These are phyloP conservation scores for Candida albicans DNA, from an alignment of 1,139 yeast species.

Conservation along the genomic window DNA sequence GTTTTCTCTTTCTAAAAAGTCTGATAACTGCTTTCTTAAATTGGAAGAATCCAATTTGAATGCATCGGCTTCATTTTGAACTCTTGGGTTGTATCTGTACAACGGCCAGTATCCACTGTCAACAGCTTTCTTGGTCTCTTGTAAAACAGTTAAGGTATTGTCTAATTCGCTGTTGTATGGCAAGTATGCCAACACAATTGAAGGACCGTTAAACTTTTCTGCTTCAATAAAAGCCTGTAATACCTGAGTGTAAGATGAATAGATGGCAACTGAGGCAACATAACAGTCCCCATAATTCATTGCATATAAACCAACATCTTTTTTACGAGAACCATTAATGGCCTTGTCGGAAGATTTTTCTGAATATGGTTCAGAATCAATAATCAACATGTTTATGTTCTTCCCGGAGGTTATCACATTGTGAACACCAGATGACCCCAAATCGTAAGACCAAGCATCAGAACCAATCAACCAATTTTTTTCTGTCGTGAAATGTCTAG, in stretches of 20 bases:
- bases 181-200: slow-evolving; percentile 84
- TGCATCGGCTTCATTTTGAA: slow-evolving; percentile 46
- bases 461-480: slow-evolving; percentile 89
- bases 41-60: slow-evolving; percentile 85
- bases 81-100: slow-evolving; percentile 75
- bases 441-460: slow-evolving; percentile 93
- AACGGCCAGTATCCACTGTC: slow-evolving; percentile 96
- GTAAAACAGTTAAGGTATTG: slow-evolving; percentile 70
- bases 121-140: slow-evolving; percentile 87
- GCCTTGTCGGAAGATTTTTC: slow-evolving; percentile 26
- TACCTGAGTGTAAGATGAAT: slow-evolving; percentile 90
- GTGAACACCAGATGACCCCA: slow-evolving; percentile 91
- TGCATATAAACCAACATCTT: slow-evolving; percentile 92
- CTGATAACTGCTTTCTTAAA: slow-evolving; percentile 71
- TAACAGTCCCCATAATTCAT: slow-evolving; percentile 91
- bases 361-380: slow-evolving; percentile 87
- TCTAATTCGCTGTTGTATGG: slow-evolving; percentile 72
- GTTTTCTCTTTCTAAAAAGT: slow-evolving; percentile 87
- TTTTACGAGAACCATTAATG: slow-evolving; percentile 59
- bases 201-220: slow-evolving; percentile 83
- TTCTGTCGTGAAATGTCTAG: slow-evolving; percentile 45
- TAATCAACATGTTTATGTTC: slow-evolving; percentile 80
- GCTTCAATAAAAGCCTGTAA: slow-evolving; percentile 90
- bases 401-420: slow-evolving; percentile 73
- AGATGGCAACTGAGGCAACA: slow-evolving; percentile 93